Base-by-base conservation (phyloP, 1,284 basidiomycete genomes). In the Cryptococcus amylolentus region DNA sequence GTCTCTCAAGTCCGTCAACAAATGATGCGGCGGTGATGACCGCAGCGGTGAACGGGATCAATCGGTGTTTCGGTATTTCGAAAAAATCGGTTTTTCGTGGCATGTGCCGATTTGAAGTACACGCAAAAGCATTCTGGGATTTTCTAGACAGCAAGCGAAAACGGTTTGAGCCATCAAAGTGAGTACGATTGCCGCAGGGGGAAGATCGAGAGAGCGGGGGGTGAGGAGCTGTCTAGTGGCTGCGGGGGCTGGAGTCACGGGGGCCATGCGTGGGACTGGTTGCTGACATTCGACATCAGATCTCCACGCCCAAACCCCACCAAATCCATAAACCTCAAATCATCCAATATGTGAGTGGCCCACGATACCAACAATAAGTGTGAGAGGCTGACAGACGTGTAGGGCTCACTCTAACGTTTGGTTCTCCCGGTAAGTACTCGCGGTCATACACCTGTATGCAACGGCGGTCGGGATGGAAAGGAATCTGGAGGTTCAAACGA, bases 401-500 rank as follows among this genome's bases (percentile, higher is more conserved):
- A 77, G 75, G 76, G 75, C 76, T 75, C 76, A 77, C 76, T 76
- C 75, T 55, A 76, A 77, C 72, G 76, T 77, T 71, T 77, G 76
- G 76, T 77, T 77, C 75, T 77, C 76, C 64, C 75, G 68, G 73
- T 76, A 59, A 71, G 73, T 57, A 37, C 42, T 28, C n/a, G 28
- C 35, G 26, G 13, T 47, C 16, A 20, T 12, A 20, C n/a, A 28
- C 38, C 20, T 42, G 40, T 7, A 42, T 42, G 8, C 1, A 7
- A 20, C 7, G 16, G 40, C 40, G 7, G 16, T 42, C 16, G 40
- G 40, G 20, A n/a, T 9, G 14, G 8, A 42, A 13, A 42, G 14
- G 4, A 7, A 42, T 42, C 3, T 23, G 23, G 23, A 23, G 23
- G 23, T 23, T 23, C 23, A 20, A 16, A 4, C 16, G 40, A 4